Evolutionary conservation across 202 grass and related monocot species (phyloP), one percentile per base, ranked within the genome.

Genomic region (Elaeis oleifera): DNA sequence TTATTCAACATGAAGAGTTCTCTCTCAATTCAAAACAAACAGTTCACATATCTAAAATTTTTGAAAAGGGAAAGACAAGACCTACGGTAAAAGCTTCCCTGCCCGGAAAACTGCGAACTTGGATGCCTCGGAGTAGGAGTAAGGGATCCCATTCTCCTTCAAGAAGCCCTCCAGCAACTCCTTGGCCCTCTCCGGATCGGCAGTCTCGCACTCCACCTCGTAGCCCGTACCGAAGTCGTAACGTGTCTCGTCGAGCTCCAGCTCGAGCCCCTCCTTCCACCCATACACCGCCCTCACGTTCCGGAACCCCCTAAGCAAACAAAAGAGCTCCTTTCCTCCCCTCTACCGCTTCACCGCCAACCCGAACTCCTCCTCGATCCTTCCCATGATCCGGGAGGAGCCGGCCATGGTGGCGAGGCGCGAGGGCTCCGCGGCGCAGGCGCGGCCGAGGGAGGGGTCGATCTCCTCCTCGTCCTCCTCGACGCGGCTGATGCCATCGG

Each of bases 391-490:
- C 20, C 53, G 80, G 74, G 18, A 81, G 55, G 72, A 86, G 16
- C 4, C 27, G 18, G 9, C 71, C 72, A 69, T 66, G 54, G 59
- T 61, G 13, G 61, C 76, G 57, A 94, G 78, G 20, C 78, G 68
- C 3, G 72, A 72, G 6, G 89, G 81, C 39, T 92, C 68, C 15
- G 67, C 56, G 24, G 53, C 64, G 74, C 89, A 94, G 20, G 75
- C 61, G 63, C 85, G 81, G 64, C 68, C 89, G 32, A 88, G 73
- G 28, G 84, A 54, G 0, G 81, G 81, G 16, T 88, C 81, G 36
- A 94, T 55, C 11, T 80, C 80, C 71, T 94, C 84, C 78, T 94
- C 89, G 48, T 84, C 18, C 69, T 94, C 89, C 75, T 88, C 89
- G 17, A 94, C 81, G 4, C 84, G 84, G 72, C 89, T 88, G 52